Evolutionary conservation across 2,329 filamentous ascomycete genomes (phyloP).

Genomic region (Aspergillus niger): DNA sequence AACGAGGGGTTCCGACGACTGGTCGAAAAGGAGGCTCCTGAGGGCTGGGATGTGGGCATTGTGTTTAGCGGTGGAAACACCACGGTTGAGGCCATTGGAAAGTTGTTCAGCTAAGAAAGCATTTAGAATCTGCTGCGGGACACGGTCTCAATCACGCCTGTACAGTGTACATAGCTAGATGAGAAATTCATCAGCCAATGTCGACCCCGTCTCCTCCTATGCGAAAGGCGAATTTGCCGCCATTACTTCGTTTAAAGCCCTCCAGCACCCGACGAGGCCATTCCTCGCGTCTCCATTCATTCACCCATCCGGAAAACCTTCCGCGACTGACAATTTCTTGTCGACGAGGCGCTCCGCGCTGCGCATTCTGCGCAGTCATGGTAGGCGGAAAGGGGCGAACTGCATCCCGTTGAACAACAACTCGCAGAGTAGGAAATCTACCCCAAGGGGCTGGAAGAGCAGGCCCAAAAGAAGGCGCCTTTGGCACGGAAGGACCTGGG

Average conservation of each 20-base stretch:
- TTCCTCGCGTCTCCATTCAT: conserved; percentile 37
- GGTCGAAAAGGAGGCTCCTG: conserved; percentile 64
- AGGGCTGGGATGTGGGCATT: conserved; percentile 71
- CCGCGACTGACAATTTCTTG: conserved; percentile 38
- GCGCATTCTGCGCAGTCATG: conserved; percentile 36
- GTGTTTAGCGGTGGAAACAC: conserved; percentile 67
- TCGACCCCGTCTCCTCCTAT: conserved; percentile 30
- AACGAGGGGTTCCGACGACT: conserved; percentile 77
- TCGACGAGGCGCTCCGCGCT: conserved; percentile 38
- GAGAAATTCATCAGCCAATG: conserved; percentile 5
- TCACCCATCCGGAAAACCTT: conserved; percentile 41
- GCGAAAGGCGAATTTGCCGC: conserved; percentile 36
- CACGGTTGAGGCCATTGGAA: conserved; percentile 61
- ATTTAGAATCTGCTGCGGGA: neutral
- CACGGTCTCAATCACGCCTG: neutral
- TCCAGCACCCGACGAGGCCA: conserved; percentile 37
- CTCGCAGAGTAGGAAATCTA: conserved; percentile 38
- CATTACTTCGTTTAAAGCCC: conserved; percentile 28
- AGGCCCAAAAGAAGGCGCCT: conserved; percentile 33
- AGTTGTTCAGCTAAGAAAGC: conserved; percentile 48
- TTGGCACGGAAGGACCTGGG: conserved; percentile 12
- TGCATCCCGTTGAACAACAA: conserved; percentile 39
- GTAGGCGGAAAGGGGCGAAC: conserved; percentile 40
- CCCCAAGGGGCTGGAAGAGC: conserved; percentile 44
- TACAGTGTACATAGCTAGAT: neutral